Percentiles rank a stretch among this genome's conserved stretches.
Conservation (phyloP, 495 filamentous ascomycete species). For the Physcia stellaris region DNA sequence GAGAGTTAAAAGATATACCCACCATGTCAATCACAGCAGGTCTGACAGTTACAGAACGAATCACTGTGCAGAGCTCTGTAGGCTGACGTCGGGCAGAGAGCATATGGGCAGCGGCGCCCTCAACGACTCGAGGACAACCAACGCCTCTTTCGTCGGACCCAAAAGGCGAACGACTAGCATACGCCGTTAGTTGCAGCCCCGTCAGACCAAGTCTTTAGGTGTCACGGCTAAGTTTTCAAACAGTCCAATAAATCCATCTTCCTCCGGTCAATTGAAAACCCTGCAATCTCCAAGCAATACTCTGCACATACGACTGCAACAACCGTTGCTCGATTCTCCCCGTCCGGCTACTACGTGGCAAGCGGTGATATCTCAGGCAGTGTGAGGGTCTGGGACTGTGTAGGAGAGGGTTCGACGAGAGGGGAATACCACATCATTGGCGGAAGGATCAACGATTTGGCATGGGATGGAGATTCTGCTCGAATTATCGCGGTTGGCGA, state of each 20-base stretch:
- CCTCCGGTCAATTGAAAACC: slow-evolving; percentile 81
- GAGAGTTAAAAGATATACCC: no score
- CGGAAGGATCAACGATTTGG: slow-evolving; percentile 87
- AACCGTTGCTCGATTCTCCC: slow-evolving; percentile 87
- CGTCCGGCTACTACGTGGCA: slow-evolving; percentile 91
- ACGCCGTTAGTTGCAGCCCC: slow-evolving; percentile 55
- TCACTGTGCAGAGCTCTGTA: no score
- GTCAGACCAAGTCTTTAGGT: slow-evolving; percentile 7
- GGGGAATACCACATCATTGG: slow-evolving; percentile 91
- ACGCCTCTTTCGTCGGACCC: slow-evolving; percentile 81
- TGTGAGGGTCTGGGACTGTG: slow-evolving; percentile 78
- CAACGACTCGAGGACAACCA: slow-evolving; percentile 72
- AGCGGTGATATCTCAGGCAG: slow-evolving; percentile 75
- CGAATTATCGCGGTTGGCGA: slow-evolving; percentile 92
- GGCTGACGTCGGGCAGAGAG: slow-evolving; percentile 31
- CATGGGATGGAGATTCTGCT: slow-evolving; percentile 95
- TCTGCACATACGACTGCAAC: slow-evolving; percentile 75
- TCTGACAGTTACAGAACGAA: no score
- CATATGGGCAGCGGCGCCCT: slow-evolving; percentile 64
- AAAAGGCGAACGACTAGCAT: slow-evolving; percentile 86
- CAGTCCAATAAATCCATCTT: slow-evolving; percentile 95
- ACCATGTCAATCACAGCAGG: no score
- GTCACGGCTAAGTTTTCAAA: background rate
- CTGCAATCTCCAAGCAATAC: slow-evolving; percentile 71
- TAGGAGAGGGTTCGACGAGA: slow-evolving; percentile 41